Conservation (phyloP, 2,329 filamentous ascomycete genomes). For the Colletotrichum sublineola region DNA sequence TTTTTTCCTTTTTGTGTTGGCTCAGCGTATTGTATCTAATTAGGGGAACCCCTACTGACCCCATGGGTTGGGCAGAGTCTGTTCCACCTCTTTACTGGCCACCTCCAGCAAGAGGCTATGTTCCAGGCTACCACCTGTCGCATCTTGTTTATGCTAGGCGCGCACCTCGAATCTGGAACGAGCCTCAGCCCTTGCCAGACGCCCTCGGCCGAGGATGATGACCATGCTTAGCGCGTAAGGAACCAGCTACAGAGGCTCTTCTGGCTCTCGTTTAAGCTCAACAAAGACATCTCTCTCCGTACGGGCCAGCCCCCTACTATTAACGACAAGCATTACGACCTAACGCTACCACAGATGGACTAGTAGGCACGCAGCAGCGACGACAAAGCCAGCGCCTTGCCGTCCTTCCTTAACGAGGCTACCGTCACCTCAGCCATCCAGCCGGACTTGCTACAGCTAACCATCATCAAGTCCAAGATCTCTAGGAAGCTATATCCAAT, state of each 20-base stretch:
- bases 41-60: background rate
- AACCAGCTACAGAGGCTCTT: slow-evolving; percentile 60
- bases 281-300: slow-evolving; percentile 68
- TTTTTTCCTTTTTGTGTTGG: no score
- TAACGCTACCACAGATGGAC: slow-evolving; percentile 60
- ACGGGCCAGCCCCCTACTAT: slow-evolving; percentile 66
- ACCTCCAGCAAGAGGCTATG: slow-evolving; percentile 59
- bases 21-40: no score
- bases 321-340: slow-evolving; percentile 64
- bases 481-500: slow-evolving; percentile 64
- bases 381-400: slow-evolving; percentile 45
- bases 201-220: slow-evolving; percentile 40
- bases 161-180: slow-evolving; percentile 49
- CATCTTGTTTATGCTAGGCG: slow-evolving; percentile 63
- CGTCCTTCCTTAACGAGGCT: slow-evolving; percentile 33
- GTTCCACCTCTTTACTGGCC: slow-evolving; percentile 60
- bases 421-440: slow-evolving; percentile 48
- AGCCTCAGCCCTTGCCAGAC: no score
- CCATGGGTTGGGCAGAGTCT: slow-evolving; percentile 49
- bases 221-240: slow-evolving; percentile 48
- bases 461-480: slow-evolving; percentile 65
- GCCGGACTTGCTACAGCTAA: slow-evolving; percentile 63
- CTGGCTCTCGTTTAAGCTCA: slow-evolving; percentile 67
- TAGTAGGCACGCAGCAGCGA: slow-evolving; percentile 18
- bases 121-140: slow-evolving; percentile 61